Base-by-base conservation (phyloP, 345 rosid species). In the Clarkia xantiana region DNA sequence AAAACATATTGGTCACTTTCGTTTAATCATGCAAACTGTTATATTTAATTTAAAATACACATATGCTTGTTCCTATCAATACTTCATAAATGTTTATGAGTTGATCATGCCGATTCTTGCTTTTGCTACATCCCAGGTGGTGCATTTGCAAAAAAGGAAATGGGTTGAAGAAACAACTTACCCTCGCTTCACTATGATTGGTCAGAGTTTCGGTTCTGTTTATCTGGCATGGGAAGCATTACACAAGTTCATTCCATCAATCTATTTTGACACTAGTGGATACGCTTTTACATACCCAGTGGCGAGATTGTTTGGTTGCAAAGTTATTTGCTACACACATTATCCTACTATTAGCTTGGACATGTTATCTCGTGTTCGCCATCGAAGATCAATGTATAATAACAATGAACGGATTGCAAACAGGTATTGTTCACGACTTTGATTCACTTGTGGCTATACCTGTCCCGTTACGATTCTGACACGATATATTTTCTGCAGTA, bases 281-380 rank as follows among this genome's bases (percentile, higher is more conserved):
- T 86, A 86, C 51, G 98, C 98, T 56, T 86, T 91, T 50, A 81
- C 96, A 0, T 91, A 91, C 63, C 96, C 94, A 22, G 65, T 91
- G 57, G 96, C 96, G 9, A 69, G 94, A 48, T n/a, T 86, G 53
- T 86, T 86, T 69, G 96, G 98, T 16, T 86, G 98, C 71, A 81
- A 76, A 71, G 94, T 91, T 67, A 67, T 86, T 56, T 91, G 96
- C 61, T 86, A 86, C 46, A 83, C 93, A 6, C 98, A 86, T 74
- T 91, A 91, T 47, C 98, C 96, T 64, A 86, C 96, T 4, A 86
- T 91, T 52, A 86, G 96, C 60, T 58, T 72, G 57, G 98, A 91
- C 59, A 86, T 91, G 96, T 60, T 91, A 51, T 83, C 86, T 59
- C 88, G 96, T 49, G 96, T 91, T 47, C 83, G 72, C 53, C 65